Evolutionary conservation across 306 rosid species (phyloP), one percentile per base, ranked within the genome.

Genomic region (Cyclanthera cordifolia): DNA sequence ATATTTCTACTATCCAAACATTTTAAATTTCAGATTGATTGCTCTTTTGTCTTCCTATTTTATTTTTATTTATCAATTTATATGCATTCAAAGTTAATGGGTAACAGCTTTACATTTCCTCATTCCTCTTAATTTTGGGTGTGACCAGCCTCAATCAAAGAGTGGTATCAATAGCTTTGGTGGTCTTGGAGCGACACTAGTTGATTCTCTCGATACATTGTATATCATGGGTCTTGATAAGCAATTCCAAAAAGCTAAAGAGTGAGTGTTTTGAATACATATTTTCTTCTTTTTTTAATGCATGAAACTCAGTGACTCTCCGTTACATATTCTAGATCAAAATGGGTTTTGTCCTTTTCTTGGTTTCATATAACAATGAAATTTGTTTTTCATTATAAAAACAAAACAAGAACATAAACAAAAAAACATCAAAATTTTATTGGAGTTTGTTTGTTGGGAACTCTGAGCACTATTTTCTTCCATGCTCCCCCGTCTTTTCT

Each of bases 101-200:
- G 75, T 82, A 70, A 81, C 79, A 20, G 32, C 70, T 72, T 23
- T 65, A 67, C 56, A 75, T 67, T 48, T 76, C 48, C 67, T 34
- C 41, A 46, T 77, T 53, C 14, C 32, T 68, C 24, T n/a, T 37
- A 43, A 64, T 64, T 68, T 69, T 69, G 61, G 56, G 53, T 71
- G 55, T 66, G 79, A 66, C 80, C 91, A 94, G 99, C 99, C 99
- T 2, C 96, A 94, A 76, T 75, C 97, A 51, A 90, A 85, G 85
- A 82, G 66, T 74, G 99, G 99, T 82, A 86, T 86, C 66, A 77
- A 94, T 84, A 88, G 99, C 91, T 94, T 94, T 79, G 96, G 99
- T 79, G 97, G 99, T 69, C 97, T 94, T 77, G 99, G 99, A 81
- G 99, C 99, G 74, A 94, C 99, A 69, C 30, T 94, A 86, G 61